Evolutionary conservation across 139 green algal species (phyloP).

Genomic region (Chlamydomonas sphaeroides): DNA sequence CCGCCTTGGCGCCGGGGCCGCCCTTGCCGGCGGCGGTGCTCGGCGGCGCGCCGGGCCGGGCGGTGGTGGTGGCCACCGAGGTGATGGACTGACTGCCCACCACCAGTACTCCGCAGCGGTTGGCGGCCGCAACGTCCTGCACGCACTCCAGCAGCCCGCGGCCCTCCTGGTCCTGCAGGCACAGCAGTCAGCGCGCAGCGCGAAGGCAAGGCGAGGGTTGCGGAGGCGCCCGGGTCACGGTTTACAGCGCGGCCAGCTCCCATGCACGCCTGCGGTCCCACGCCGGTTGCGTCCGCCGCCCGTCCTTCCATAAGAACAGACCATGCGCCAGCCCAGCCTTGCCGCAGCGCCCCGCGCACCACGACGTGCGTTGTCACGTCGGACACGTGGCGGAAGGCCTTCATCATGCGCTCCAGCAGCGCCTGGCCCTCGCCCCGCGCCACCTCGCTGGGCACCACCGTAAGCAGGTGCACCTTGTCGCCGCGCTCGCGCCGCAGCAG

Average conservation of each 20-base stretch:
- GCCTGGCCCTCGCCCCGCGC: conserved; percentile 7
- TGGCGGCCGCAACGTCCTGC: neutral
- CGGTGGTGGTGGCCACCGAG: neutral
- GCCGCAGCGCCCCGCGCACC: too few species aligned
- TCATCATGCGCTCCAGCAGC: conserved; percentile 23
- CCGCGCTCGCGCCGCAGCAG: conserved; percentile 23
- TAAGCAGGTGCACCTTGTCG: conserved; percentile 33
- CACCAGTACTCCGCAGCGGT: conserved; percentile 3
- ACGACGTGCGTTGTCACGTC: conserved; percentile 26
- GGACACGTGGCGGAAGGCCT: conserved; percentile 1
- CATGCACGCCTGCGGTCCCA: too few species aligned
- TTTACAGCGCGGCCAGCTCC: too few species aligned
- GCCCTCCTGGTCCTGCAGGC: conserved; percentile 23
- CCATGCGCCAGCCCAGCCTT: too few species aligned
- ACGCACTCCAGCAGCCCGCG: conserved; percentile 32
- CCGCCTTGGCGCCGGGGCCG: neutral
- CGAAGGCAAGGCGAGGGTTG: too few species aligned
- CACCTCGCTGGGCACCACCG: conserved; percentile 20
- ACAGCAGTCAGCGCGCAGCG: neutral
- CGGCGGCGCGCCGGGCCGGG: neutral
- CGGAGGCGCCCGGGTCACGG: too few species aligned
- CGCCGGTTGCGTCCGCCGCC: too few species aligned
- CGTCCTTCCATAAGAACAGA: too few species aligned
- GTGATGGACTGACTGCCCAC: conserved; percentile 19
- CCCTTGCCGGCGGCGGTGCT: neutral